These are phyloP conservation scores for Cercospora beticola DNA, from an alignment of 2,329 filamentous ascomycete genomes.

Conservation along the genomic window DNA sequence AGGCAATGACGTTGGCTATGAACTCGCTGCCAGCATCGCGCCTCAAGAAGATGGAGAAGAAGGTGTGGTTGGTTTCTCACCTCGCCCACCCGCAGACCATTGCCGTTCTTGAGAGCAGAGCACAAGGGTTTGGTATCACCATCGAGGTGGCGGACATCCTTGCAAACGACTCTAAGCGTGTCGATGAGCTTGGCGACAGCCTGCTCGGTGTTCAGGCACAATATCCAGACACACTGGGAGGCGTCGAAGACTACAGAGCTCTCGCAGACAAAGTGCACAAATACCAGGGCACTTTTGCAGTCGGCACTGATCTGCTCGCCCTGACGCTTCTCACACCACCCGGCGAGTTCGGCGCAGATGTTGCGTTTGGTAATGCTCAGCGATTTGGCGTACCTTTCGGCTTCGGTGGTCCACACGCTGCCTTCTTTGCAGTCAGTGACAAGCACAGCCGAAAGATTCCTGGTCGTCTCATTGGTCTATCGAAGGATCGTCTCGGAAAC, in stretches of 20 bases:
- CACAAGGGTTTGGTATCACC: conserved; percentile 86
- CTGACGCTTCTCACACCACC: conserved; percentile 85
- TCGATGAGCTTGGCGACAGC: conserved; percentile 75
- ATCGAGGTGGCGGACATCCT: conserved; percentile 72
- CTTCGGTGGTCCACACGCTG: conserved; percentile 91
- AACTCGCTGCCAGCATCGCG: conserved; percentile 70
- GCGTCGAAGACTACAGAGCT: conserved; percentile 69
- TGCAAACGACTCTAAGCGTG: conserved; percentile 60
- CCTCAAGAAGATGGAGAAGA: conserved; percentile 67
- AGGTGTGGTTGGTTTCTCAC: conserved; percentile 81
- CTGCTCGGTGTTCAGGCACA: conserved; percentile 90
- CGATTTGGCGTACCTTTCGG: conserved; percentile 89
- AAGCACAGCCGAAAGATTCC: conserved; percentile 94
- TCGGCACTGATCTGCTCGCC: conserved; percentile 85
- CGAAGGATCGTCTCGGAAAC: conserved; percentile 82
- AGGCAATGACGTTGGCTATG: conserved; percentile 92
- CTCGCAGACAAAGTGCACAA: conserved; percentile 77
- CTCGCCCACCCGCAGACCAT: conserved; percentile 83
- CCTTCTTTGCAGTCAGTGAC: conserved; percentile 89
- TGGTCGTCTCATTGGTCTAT: conserved; percentile 83
- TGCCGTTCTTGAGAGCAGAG: conserved; percentile 77
- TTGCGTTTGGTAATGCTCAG: conserved; percentile 91
- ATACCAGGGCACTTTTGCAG: conserved; percentile 75
- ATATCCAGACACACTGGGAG: conserved; percentile 87
- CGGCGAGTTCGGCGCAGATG: conserved; percentile 91